phyloP scores from a whole-genome alignment of 441 rosid genomes.

The Jatropha podagrica region DNA sequence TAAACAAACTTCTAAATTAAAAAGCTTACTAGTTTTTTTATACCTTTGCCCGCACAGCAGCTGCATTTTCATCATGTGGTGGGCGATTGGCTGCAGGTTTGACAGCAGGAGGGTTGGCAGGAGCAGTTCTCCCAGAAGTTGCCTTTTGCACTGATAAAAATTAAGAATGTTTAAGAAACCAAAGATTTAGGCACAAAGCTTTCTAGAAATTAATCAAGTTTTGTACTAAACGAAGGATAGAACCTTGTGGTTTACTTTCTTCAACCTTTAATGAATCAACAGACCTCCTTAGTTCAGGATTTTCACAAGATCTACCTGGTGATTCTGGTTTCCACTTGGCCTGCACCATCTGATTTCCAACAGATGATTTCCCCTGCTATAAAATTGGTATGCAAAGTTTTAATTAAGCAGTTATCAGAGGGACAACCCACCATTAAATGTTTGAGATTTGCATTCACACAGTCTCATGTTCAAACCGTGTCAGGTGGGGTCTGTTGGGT shows the following conservation, averaged over 20 bases:
- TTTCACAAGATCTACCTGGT: too few relatives aligned
- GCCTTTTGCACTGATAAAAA: slow-evolving; percentile 60
- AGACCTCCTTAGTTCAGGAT: too few relatives aligned
- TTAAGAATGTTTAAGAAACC: slow-evolving; percentile 16
- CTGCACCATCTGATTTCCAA: slow-evolving; percentile 38
- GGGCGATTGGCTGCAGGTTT: slow-evolving; percentile 96
- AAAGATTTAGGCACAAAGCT: background rate
- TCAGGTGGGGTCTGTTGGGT: too few relatives aligned
- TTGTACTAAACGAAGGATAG: slow-evolving; percentile 18
- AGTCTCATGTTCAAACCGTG: too few relatives aligned
- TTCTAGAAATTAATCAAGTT: slow-evolving; percentile 8
- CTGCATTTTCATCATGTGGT: slow-evolving; percentile 85
- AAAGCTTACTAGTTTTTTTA: slow-evolving; percentile 25
- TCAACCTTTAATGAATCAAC: slow-evolving; percentile 42
- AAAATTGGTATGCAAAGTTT: too few relatives aligned
- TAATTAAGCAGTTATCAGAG: too few relatives aligned
- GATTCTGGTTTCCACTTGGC: slow-evolving; percentile 91
- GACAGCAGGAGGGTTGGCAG: slow-evolving; percentile 42
- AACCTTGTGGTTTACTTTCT: slow-evolving; percentile 71
- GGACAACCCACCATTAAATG: too few relatives aligned
- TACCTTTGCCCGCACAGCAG: slow-evolving; percentile 85
- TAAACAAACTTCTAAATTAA: background rate
- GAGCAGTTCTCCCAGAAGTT: slow-evolving; percentile 46
- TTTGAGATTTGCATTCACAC: too few relatives aligned
- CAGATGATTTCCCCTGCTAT: too few relatives aligned